These are phyloP conservation scores for Ganoderma resinaceum DNA, from an alignment of 1,284 basidiomycete species.

Conservation along the genomic window DNA sequence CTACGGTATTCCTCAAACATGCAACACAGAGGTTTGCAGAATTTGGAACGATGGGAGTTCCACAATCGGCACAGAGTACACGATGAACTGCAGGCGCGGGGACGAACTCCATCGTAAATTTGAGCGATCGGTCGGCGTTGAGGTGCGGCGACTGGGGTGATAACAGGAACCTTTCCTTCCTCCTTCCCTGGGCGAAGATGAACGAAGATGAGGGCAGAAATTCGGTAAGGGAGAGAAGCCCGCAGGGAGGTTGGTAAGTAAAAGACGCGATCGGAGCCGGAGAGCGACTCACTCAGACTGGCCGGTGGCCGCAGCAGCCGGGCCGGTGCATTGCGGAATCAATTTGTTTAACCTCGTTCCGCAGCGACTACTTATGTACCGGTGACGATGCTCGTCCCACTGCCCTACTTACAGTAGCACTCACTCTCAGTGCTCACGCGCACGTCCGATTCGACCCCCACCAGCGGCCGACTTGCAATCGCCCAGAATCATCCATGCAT, in stretches of 20 bases:
- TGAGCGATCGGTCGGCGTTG: not conserved
- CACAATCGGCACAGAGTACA: constrained; percentile 85
- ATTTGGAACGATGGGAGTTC: constrained; percentile 92
- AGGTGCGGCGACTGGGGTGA: not conserved
- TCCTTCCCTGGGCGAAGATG: not conserved
- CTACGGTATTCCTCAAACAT: constrained; percentile 90
- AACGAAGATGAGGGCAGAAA: not conserved
- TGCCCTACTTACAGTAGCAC: too few species aligned
- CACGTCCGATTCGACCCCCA: too few species aligned
- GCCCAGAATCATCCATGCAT: not conserved
- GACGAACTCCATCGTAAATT: constrained; percentile 72
- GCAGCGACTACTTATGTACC: too few species aligned
- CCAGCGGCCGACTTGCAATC: not conserved
- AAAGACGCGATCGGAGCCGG: not conserved
- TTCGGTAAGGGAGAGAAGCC: not conserved
- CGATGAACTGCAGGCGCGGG: constrained; percentile 75
- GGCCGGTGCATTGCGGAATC: not conserved
- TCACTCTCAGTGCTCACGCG: too few species aligned
- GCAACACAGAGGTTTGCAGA: constrained; percentile 96
- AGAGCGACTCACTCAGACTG: not conserved
- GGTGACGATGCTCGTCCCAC: too few species aligned
- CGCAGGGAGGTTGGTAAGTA: not conserved
- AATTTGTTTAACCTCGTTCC: not conserved
- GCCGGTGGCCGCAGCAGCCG: not conserved
- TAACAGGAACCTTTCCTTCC: not conserved